Conservation (phyloP, 352 stramenopile genomes). For the Phytophthora vignae region DNA sequence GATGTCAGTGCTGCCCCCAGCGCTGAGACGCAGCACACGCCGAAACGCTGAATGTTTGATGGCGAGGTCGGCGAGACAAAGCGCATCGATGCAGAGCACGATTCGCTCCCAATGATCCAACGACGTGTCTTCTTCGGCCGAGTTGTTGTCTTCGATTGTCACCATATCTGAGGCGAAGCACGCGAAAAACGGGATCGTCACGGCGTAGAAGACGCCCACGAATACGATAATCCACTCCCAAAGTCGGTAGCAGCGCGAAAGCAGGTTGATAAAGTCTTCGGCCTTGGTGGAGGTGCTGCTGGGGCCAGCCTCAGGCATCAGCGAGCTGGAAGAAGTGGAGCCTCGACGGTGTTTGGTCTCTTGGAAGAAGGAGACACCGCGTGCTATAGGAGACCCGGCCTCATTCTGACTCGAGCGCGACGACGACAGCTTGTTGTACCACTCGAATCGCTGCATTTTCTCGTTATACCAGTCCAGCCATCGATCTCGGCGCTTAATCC, state of each 20-base stretch:
- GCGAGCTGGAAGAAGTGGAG: conserved; percentile 6
- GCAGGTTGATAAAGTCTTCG: conserved; percentile 63
- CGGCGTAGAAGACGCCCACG: conserved; percentile 65
- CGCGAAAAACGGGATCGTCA: conserved; percentile 65
- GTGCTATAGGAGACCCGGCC: neutral
- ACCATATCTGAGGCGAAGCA: conserved; percentile 57
- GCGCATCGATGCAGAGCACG: conserved; percentile 51
- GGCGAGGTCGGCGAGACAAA: conserved; percentile 61
- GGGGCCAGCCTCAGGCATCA: conserved; percentile 5
- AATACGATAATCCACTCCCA: conserved; percentile 65
- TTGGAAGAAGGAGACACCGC: conserved; percentile 15
- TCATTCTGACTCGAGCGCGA: conserved; percentile 1
- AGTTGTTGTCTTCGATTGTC: conserved; percentile 33
- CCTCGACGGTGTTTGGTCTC: neutral
- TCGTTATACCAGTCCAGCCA: conserved; percentile 19
- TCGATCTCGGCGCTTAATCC: conserved; percentile 35
- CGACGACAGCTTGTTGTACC: conserved; percentile 20
- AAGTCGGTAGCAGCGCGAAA: conserved; percentile 56
- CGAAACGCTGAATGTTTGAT: conserved; percentile 69
- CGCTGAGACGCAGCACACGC: conserved; percentile 47
- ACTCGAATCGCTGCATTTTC: conserved; percentile 7
- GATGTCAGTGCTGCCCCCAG: conserved; percentile 24
- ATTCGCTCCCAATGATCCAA: conserved; percentile 46
- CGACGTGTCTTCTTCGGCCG: neutral
- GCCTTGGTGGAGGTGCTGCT: conserved; percentile 31